Evolutionary conservation across 1,284 basidiomycete genomes (phyloP).

Genomic region (Pholiota adiposa): DNA sequence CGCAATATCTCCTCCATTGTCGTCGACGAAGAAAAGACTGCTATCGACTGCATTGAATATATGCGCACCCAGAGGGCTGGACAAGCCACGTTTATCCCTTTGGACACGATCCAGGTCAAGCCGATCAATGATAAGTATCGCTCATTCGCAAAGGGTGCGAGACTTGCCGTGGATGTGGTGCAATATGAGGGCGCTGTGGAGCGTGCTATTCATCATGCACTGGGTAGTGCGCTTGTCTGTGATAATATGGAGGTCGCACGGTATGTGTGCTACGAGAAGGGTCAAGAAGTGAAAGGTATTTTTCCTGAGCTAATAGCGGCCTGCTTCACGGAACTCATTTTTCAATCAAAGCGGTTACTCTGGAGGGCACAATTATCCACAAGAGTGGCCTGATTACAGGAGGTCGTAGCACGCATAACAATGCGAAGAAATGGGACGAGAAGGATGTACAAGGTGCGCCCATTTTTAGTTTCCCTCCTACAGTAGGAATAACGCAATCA

Average conservation of each 20-base stretch:
- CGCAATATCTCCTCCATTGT: constrained; percentile 96
- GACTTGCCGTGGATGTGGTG: constrained; percentile 94
- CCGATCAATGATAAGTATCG: constrained; percentile 95
- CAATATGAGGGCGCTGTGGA: constrained; percentile 88
- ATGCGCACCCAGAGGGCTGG: constrained; percentile 94
- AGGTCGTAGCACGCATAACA: constrained; percentile 78
- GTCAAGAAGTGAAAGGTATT: constrained; percentile 93
- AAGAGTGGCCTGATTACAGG: constrained; percentile 98
- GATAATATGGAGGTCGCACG: constrained; percentile 93
- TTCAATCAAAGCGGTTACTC: constrained; percentile 79
- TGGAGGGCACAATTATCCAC: constrained; percentile 97
- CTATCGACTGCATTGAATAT: constrained; percentile 98
- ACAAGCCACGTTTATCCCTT: constrained; percentile 95
- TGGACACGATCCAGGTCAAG: constrained; percentile 95
- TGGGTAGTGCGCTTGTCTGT: constrained; percentile 94
- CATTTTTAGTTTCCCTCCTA: constrained; percentile 1
- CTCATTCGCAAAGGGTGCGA: constrained; percentile 88
- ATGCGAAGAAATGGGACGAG: constrained; percentile 89
- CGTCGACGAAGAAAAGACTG: constrained; percentile 95
- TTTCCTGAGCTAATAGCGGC: too few relatives aligned
- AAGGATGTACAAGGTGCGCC: constrained; percentile 82
- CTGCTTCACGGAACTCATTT: background rate
- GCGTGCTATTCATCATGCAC: constrained; percentile 95
- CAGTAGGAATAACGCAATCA: background rate
- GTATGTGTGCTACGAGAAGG: constrained; percentile 91